Percentiles rank a stretch among this genome's conserved stretches.
Conservation (phyloP, 2,329 filamentous ascomycete genomes). For the Clonostachys rosea region DNA sequence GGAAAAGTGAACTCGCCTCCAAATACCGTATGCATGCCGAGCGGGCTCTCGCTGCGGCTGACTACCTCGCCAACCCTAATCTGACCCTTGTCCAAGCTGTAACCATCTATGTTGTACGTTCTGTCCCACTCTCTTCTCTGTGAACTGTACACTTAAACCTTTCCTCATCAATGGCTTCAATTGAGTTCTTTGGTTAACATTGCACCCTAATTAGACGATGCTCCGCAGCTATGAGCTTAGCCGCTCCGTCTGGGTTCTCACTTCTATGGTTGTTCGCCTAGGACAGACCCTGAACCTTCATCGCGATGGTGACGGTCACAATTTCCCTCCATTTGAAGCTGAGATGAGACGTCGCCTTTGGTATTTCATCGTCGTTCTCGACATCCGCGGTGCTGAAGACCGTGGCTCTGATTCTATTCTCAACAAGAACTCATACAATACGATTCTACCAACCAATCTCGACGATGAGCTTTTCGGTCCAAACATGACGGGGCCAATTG, state of each 20-base stretch:
- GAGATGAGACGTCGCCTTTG: conserved; percentile 58
- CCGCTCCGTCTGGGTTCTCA: conserved; percentile 34
- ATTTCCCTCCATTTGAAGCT: conserved; percentile 43
- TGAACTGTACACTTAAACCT: neutral
- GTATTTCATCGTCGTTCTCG: conserved; percentile 59
- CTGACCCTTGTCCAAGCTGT: conserved; percentile 34
- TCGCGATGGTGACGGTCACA: conserved; percentile 29
- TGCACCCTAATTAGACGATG: conserved; percentile 16
- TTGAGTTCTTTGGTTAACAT: neutral
- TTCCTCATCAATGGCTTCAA: neutral
- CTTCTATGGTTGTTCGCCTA: conserved; percentile 33
- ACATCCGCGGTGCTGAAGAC: conserved; percentile 49
- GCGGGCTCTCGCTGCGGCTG: conserved; percentile 29
- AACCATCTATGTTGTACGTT: conserved; percentile 28
- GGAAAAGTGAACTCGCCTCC: conserved; percentile 20
- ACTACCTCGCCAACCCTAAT: conserved; percentile 33
- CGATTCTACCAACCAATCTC: conserved; percentile 43
- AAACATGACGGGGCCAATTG: conserved; percentile 22
- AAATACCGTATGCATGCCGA: conserved; percentile 27
- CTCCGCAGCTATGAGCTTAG: conserved; percentile 28
- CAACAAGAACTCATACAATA: conserved; percentile 35
- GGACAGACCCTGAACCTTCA: conserved; percentile 36
- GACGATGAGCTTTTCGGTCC: conserved; percentile 47
- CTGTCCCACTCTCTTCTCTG: neutral
- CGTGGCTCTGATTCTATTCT: conserved; percentile 43